These are phyloP conservation scores for Saccharomyces eubayanus DNA, from an alignment of 805 yeast genomes.

Conservation along the genomic window DNA sequence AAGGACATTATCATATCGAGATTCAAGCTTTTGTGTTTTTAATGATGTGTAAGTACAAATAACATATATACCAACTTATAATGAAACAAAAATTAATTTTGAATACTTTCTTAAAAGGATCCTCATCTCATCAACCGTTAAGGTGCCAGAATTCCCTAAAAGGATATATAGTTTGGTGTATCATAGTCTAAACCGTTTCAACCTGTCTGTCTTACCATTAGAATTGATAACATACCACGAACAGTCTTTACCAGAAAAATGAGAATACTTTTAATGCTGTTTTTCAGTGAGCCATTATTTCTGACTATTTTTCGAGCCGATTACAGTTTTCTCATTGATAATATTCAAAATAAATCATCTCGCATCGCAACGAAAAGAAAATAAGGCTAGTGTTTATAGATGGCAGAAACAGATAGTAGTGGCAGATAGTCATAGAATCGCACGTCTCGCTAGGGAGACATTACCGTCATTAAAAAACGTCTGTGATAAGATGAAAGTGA, in stretches of 20 bases:
- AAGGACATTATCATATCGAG: not conserved
- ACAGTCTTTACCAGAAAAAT: not conserved
- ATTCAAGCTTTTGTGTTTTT: not conserved
- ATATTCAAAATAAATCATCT: not conserved
- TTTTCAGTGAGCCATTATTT: not conserved
- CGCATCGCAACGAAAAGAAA: not conserved
- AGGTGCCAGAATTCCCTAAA: too few species aligned
- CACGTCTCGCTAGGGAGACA: not conserved
- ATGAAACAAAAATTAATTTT: not conserved
- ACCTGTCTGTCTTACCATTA: not conserved
- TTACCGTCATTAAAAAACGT: not conserved
- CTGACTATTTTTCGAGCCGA: not conserved
- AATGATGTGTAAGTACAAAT: not conserved
- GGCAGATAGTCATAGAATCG: not conserved
- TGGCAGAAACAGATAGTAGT: not conserved
- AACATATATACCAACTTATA: not conserved
- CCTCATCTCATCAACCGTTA: too few species aligned
- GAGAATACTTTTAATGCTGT: not conserved
- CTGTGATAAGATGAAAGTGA: conserved; percentile 43
- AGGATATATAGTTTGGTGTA: too few species aligned
- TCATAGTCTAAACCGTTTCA: not conserved
- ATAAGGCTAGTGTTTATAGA: not conserved
- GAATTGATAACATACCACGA: not conserved
- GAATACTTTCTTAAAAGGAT: not conserved
- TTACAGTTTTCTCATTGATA: not conserved